Evolutionary conservation across 2,329 filamentous ascomycete genomes (phyloP).

Genomic region (Raffaelea ambrosiae): DNA sequence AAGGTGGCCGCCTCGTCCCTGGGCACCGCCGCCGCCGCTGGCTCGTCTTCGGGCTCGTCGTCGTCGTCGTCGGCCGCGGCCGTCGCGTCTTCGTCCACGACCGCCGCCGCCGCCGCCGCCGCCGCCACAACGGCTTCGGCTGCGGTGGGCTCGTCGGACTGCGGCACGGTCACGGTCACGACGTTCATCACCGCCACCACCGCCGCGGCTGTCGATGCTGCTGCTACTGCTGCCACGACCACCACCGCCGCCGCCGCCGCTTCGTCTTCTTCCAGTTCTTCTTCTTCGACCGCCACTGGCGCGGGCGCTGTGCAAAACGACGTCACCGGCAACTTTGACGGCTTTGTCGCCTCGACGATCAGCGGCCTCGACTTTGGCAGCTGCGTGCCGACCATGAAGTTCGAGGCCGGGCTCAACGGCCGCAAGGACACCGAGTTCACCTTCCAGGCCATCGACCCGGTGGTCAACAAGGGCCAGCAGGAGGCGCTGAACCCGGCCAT

Average conservation of each 20-base stretch:
- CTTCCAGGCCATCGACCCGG: constrained; percentile 57
- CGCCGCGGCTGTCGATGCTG: neutral
- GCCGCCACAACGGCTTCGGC: neutral
- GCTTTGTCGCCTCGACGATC: constrained; percentile 12
- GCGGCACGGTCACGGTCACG: neutral
- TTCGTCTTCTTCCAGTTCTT: neutral
- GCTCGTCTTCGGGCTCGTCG: constrained; percentile 18
- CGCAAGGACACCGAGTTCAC: constrained; percentile 53
- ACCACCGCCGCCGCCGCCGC: neutral
- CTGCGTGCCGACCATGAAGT: constrained; percentile 50
- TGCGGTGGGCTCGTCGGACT: neutral
- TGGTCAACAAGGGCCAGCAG: constrained; percentile 53
- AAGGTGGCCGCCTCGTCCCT: constrained; percentile 10
- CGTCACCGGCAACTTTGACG: constrained; percentile 11
- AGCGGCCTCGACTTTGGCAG: constrained; percentile 38
- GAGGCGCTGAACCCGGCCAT: constrained; percentile 65
- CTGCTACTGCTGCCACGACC: neutral
- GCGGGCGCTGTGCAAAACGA: constrained; percentile 11
- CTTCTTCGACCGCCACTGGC: constrained; percentile 1
- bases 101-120: neutral
- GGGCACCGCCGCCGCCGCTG: constrained; percentile 23
- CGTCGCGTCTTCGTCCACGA: neutral
- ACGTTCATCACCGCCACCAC: constrained; percentile 2
- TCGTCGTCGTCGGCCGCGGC: constrained; percentile 4
- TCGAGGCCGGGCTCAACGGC: constrained; percentile 47